A percentile compares a stretch with the other conserved stretches of the same genome.
Conservation (phyloP, 1,284 basidiomycete genomes). For the Termitomyces sp. region DNA sequence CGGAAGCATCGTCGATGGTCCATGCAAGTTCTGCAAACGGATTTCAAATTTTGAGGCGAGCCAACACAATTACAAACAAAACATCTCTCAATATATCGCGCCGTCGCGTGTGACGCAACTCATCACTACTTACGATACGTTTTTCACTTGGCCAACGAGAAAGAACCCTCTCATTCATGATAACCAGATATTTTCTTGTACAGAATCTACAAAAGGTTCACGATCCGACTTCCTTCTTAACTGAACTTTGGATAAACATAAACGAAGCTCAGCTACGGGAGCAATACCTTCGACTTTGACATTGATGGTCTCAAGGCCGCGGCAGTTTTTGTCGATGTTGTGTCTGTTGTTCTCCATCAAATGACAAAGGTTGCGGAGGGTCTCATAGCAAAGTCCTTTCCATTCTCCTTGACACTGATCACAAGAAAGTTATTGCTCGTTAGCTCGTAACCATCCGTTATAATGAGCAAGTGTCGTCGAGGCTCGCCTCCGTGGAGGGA, state of each 20-base stretch:
- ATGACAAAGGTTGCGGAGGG: background rate
- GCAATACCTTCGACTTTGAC: background rate
- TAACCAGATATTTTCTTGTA: background rate
- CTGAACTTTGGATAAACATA: background rate
- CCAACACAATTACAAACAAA: background rate
- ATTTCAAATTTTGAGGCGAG: background rate
- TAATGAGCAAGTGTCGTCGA: no score
- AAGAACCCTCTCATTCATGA: background rate
- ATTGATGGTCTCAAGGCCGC: background rate
- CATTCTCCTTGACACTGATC: background rate
- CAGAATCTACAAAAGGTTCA: background rate
- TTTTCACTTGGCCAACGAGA: no score
- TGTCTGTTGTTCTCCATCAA: background rate
- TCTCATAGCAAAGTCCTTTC: background rate
- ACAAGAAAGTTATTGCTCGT: background rate
- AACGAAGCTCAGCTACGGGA: background rate
- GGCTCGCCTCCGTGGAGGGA: no score
- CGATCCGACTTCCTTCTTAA: background rate
- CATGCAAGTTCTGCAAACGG: background rate
- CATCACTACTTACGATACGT: no score
- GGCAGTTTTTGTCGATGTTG: background rate
- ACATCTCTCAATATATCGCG: background rate
- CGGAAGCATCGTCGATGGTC: conserved; percentile 21
- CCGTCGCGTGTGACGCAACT: no score
- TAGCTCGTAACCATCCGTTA: no score